Percentiles rank a stretch among this genome's conserved stretches.
Evolutionary conservation across 2,329 filamentous ascomycete species (phyloP).

Genomic region (Aspergillus jensenii): DNA sequence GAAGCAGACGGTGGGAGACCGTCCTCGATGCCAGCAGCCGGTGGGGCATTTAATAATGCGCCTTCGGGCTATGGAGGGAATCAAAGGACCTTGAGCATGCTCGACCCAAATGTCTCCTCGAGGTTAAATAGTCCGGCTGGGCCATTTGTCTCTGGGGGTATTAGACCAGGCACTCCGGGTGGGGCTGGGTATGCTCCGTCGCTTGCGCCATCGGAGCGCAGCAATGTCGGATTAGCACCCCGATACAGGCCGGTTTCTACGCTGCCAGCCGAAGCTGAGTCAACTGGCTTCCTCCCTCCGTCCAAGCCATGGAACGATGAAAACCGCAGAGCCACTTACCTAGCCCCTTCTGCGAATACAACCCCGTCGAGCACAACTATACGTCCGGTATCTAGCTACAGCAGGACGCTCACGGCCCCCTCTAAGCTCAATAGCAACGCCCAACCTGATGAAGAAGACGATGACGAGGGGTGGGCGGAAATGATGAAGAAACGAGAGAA

Average conservation of each 20-base stretch:
- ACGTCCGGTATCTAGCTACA: conserved; percentile 28
- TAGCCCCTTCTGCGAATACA: conserved; percentile 22
- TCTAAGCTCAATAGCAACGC: conserved; percentile 19
- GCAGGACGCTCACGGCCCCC: conserved; percentile 16
- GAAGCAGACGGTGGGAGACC: conserved; percentile 41
- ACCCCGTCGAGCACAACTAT: conserved; percentile 30
- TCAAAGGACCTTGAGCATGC: conserved; percentile 78
- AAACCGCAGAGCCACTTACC: conserved; percentile 27
- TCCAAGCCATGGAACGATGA: conserved; percentile 41
- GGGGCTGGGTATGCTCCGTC: conserved; percentile 71
- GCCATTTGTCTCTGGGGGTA: conserved; percentile 30
- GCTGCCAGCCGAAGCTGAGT: conserved; percentile 41
- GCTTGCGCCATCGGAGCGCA: conserved; percentile 92
- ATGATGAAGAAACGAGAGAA: conserved; percentile 52
- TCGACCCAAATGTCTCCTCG: conserved; percentile 60
- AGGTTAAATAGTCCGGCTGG: conserved; percentile 38
- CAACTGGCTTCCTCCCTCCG: conserved; percentile 33
- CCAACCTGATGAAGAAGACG: conserved; percentile 45
- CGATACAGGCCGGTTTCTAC: conserved; percentile 88
- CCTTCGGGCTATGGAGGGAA: conserved; percentile 22
- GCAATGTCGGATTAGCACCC: conserved; percentile 85
- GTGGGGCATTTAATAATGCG: conserved; percentile 21
- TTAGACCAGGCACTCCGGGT: conserved; percentile 24
- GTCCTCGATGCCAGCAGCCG: conserved; percentile 48
- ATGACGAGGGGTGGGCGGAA: conserved; percentile 52